These are phyloP conservation scores for Picochlorum costavermella DNA, from an alignment of 139 green algal species.

Conservation along the genomic window DNA sequence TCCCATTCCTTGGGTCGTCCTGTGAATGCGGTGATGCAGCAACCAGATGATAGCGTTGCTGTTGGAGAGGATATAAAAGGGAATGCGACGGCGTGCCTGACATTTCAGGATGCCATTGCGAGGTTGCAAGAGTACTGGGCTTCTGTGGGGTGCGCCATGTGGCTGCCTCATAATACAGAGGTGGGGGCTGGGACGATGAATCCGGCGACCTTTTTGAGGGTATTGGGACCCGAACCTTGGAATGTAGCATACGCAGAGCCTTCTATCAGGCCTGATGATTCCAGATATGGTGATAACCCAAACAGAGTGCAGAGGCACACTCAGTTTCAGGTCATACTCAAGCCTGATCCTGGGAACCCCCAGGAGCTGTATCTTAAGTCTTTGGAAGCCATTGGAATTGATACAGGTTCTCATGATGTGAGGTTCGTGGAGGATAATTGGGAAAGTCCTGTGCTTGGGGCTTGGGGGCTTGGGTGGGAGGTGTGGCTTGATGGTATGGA, in stretches of 20 bases:
- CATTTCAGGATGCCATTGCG: slow-evolving; percentile 89
- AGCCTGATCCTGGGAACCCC: slow-evolving; percentile 92
- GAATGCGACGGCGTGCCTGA: slow-evolving; percentile 16
- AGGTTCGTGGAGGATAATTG: slow-evolving; percentile 99
- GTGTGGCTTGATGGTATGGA: slow-evolving; percentile 98
- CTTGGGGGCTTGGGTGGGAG: slow-evolving; percentile 97
- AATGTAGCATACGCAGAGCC: slow-evolving; percentile 90
- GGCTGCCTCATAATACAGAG: slow-evolving; percentile 95
- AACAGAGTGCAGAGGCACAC: slow-evolving; percentile 98
- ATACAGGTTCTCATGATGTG: slow-evolving; percentile 74
- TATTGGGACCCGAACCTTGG: slow-evolving; percentile 89
- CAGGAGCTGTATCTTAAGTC: slow-evolving; percentile 94
- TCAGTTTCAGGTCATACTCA: slow-evolving; percentile 99
- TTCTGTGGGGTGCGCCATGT: slow-evolving; percentile 71
- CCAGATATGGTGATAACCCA: slow-evolving; percentile 94
- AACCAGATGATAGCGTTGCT: no score
- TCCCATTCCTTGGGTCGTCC: no score
- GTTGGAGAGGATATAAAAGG: neutral
- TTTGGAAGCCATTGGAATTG: slow-evolving; percentile 83
- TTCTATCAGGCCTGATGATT: slow-evolving; percentile 92
- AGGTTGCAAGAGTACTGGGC: slow-evolving; percentile 88
- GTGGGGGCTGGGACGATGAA: slow-evolving; percentile 99
- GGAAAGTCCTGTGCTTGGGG: slow-evolving; percentile 92
- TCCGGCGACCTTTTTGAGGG: slow-evolving; percentile 92
- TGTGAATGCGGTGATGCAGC: no score